phyloP scores from a whole-genome alignment of 768 basidiomycete genomes.

The Rhodocollybia butyracea region DNA sequence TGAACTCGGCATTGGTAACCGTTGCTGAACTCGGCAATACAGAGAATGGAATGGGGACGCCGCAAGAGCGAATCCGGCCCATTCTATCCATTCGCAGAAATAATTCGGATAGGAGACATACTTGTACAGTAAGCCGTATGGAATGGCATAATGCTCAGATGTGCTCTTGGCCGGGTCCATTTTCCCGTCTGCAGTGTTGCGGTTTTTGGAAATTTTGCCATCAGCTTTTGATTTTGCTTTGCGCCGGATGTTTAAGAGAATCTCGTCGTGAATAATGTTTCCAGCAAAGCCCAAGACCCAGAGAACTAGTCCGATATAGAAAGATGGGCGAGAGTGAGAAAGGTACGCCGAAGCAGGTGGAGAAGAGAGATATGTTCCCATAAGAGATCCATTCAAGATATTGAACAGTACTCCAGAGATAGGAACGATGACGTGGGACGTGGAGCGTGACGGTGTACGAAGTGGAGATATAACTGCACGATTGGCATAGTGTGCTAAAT shows the following conservation, averaged over 20 bases:
- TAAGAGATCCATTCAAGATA: slow-evolving; percentile 46
- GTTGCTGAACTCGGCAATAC: background rate
- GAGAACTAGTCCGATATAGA: slow-evolving; percentile 56
- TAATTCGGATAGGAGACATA: slow-evolving; percentile 92
- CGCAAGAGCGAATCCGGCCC: slow-evolving; percentile 83
- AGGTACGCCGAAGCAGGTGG: slow-evolving; percentile 30
- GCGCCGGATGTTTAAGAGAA: slow-evolving; percentile 78
- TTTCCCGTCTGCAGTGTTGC: slow-evolving; percentile 20
- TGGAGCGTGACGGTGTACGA: slow-evolving; percentile 54
- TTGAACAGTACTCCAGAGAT: slow-evolving; percentile 48
- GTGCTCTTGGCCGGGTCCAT: slow-evolving; percentile 51
- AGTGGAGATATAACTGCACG: slow-evolving; percentile 65
- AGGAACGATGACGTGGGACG: slow-evolving; percentile 48
- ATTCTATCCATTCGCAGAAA: slow-evolving; percentile 93
- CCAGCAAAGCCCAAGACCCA: slow-evolving; percentile 75
- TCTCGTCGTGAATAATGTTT: slow-evolving; percentile 88
- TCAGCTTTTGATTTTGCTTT: slow-evolving; percentile 44
- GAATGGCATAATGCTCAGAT: slow-evolving; percentile 56
- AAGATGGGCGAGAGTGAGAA: slow-evolving; percentile 20
- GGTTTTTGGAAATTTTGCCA: slow-evolving; percentile 15
- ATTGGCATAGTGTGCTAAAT: slow-evolving; percentile 57
- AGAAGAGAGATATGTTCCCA: slow-evolving; percentile 51
- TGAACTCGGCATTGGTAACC: background rate
- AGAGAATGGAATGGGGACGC: slow-evolving; percentile 44
- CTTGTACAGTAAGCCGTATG: slow-evolving; percentile 73